Percentiles rank a stretch among this genome's conserved stretches.
Evolutionary conservation across 495 filamentous ascomycete species (phyloP).

Genomic region (Tuber brumale): DNA sequence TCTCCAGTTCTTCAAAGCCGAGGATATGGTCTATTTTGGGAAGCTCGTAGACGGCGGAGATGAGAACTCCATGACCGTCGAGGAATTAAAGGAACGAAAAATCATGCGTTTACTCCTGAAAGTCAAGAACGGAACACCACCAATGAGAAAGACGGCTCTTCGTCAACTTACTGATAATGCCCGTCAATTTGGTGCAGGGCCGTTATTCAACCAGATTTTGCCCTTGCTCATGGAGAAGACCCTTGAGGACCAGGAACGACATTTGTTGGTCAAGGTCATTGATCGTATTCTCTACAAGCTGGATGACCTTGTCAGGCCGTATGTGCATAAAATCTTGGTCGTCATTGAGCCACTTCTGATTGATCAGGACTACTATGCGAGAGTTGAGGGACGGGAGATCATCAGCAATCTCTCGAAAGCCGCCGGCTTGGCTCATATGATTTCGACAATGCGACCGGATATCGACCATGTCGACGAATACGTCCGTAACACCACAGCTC

Average conservation of each 20-base stretch:
- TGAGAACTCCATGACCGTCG: constrained; percentile 82
- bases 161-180: constrained; percentile 97
- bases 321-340: constrained; percentile 95
- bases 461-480: constrained; percentile 98
- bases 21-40: constrained; percentile 98
- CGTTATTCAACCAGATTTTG: constrained; percentile 96
- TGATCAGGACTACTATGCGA: constrained; percentile 98
- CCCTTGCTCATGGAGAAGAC: constrained; percentile 98
- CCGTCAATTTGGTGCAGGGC: constrained; percentile 87
- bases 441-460: constrained; percentile 97
- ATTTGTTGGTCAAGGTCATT: constrained; percentile 98
- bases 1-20: constrained; percentile 95
- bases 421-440: constrained; percentile 97
- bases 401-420: constrained; percentile 97
- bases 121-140: constrained; percentile 98
- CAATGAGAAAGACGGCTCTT: constrained; percentile 98
- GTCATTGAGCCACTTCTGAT: constrained; percentile 98
- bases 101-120: constrained; percentile 96
- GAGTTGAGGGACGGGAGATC: constrained; percentile 96
- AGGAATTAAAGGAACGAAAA: constrained; percentile 95
- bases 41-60: constrained; percentile 94
- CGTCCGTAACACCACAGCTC: constrained; percentile 96
- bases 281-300: constrained; percentile 98
- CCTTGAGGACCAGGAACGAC: constrained; percentile 95
- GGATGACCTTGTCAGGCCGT: constrained; percentile 92